Evolutionary conservation across 257 asterid genomes (phyloP).

Genomic region (Echites panduratus): DNA sequence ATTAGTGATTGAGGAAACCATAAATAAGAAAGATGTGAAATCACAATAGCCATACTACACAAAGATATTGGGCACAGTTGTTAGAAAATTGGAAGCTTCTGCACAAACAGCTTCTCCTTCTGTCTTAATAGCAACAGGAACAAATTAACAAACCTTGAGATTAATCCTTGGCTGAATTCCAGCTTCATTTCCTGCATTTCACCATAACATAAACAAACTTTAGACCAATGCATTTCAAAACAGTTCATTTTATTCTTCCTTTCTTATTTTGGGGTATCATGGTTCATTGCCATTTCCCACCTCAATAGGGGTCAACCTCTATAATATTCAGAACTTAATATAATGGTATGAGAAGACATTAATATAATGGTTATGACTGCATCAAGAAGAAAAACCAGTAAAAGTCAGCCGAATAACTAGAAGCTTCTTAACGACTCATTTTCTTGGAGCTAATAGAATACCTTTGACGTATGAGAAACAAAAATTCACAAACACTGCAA

Average conservation of each 20-base stretch:
- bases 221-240: background rate
- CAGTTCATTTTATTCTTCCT: background rate
- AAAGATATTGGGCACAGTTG: too few relatives aligned
- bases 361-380: background rate
- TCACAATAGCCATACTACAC: background rate
- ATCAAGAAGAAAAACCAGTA: background rate
- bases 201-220: background rate
- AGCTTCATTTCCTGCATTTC: constrained; percentile 17
- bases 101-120: background rate
- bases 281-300: background rate
- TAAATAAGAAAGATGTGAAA: background rate
- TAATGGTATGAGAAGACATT: too few relatives aligned
- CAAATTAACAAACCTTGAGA: constrained; percentile 9
- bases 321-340: too few relatives aligned
- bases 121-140: too few relatives aligned
- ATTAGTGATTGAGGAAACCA: background rate
- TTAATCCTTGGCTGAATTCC: constrained; percentile 17
- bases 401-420: too few relatives aligned
- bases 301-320: background rate
- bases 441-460: too few relatives aligned
- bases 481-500: too few relatives aligned
- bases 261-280: background rate
- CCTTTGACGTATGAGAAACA: too few relatives aligned
- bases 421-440: too few relatives aligned
- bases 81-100: background rate